Evolutionary conservation across 116 monocot species (phyloP), one percentile per base, ranked within the genome.

Genomic region (Zostera marina): DNA sequence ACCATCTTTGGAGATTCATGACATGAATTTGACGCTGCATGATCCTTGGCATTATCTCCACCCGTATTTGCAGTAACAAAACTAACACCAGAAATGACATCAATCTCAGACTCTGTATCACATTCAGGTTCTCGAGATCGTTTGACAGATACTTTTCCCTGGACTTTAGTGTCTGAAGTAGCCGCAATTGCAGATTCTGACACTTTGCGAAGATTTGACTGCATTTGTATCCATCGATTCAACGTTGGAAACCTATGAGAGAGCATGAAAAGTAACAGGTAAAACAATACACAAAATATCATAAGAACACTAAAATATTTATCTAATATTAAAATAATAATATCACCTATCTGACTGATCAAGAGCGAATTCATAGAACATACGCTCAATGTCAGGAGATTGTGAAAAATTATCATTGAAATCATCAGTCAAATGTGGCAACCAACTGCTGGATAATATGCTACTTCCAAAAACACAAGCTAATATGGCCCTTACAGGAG

Each of bases 211-310:
- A 96, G 96, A 60, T 96, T 96, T 56, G 85, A 85, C 56, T 89
- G 96, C 88, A 96, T 85, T 48, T 96, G 89, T 71, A 96, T 96
- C 96, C 96, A 96, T 4, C 96, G 77, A 54, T 89, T 96, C 74
- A 96, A 69, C 38, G 96, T 96, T 43, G 85, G 89, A 68, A 82
- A 96, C 62, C 94, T 94, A 62, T 17, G 12, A 68, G 54, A 47
- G 9, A 42, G 22, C 19, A 41, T 58, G 24, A 59, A 11, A 67
- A 32, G 38, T 41, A 41, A 39, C 47, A 58, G 44, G 43, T n/a
- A 38, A 56, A 44, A 20, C 7, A 7, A 63, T 6, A 65, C 43
- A 10, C 1, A 11, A 11, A 10, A 42, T 17, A 19, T 42, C 44
- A 44, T 8, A 23, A 24, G 8, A 45, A 20, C 16, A 9, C 5